Evolutionary conservation across 306 rosid species (phyloP), one percentile per base, ranked within the genome.

Genomic region (Medicago arabica): DNA sequence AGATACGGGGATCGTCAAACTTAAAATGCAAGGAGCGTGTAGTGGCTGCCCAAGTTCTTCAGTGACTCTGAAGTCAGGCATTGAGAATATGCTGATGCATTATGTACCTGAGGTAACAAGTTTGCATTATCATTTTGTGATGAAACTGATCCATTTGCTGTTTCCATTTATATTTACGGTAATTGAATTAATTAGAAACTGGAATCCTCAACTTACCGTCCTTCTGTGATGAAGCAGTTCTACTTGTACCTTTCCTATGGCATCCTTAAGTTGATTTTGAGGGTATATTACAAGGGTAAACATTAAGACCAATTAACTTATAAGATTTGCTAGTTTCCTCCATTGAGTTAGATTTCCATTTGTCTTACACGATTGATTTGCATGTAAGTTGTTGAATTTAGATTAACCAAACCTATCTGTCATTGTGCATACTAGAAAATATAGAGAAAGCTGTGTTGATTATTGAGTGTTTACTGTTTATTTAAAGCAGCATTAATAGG

Each of bases 11-110:
- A 83, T 88, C 51, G 98, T 95, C 28, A 95, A 86, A 77, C 87
- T 95, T 77, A 82, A 67, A 82, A 92, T 95, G 98, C 98, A 95
- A 90, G 97, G 67, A 34, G 67, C 67, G 43, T 61, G 67, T 31
- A 61, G 67, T 61, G 98, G 98, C 88, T 95, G 98, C 89, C 98
- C 98, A 66, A 95, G 98, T 85, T 95, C 98, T 53, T 85, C 98
- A 1, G 98, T 95, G 79, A 95, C 97, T 59, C 88, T 95, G 79
- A 95, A 95, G 84, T 92, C 98, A 17, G 98, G 98, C 93, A 92
- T 95, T 73, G 97, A 95, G 80, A 95, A 95, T 80, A 95, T 95
- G 98, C 83, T 92, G 78, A 61, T 95, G 98, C 98, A 92, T 89
- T 95, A 95, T 83, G 97, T 95, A 76, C 97, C 98, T 12, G 98